These are phyloP conservation scores for Thalassiosira profunda DNA, from an alignment of 108 stramenopile genomes.

Conservation along the genomic window DNA sequence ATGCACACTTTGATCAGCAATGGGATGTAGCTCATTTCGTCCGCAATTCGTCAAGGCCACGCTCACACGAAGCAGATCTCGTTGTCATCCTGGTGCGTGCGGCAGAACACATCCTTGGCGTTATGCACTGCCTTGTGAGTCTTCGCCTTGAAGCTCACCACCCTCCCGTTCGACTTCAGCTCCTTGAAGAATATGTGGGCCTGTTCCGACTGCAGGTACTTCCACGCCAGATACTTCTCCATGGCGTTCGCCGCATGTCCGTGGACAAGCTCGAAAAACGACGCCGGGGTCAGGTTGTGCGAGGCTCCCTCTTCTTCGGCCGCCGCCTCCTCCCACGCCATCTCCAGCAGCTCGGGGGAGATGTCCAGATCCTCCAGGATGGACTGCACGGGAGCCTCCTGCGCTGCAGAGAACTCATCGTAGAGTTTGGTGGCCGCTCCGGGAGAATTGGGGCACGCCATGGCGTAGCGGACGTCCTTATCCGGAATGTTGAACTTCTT, in stretches of 20 bases:
- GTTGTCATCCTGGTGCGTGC: constrained; percentile 10
- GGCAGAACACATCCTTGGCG: constrained; percentile 45
- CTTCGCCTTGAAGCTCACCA: constrained; percentile 64
- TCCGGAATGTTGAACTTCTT: constrained; percentile 55
- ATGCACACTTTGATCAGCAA: too few species aligned
- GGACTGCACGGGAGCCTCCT: constrained; percentile 38
- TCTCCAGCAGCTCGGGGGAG: constrained; percentile 50
- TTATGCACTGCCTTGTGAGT: constrained; percentile 57
- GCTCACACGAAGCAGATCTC: constrained; percentile 22
- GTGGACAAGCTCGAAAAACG: constrained; percentile 55
- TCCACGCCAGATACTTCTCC: constrained; percentile 63
- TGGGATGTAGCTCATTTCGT: too few species aligned
- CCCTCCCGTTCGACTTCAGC: constrained; percentile 52
- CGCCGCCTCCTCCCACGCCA: constrained; percentile 66
- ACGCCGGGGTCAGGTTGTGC: constrained; percentile 37
- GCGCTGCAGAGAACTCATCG: constrained; percentile 43
- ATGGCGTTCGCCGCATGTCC: constrained; percentile 59
- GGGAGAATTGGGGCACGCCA: constrained; percentile 51
- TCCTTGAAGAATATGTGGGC: constrained; percentile 68
- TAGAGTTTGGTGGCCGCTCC: constrained; percentile 45
- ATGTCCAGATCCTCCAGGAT: constrained; percentile 50
- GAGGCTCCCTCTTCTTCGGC: constrained; percentile 37
- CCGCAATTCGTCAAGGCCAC: background rate
- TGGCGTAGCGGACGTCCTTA: constrained; percentile 53
- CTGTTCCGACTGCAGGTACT: constrained; percentile 34